These are phyloP conservation scores for Coriaria nepalensis DNA, from an alignment of 306 rosid species.

Conservation along the genomic window DNA sequence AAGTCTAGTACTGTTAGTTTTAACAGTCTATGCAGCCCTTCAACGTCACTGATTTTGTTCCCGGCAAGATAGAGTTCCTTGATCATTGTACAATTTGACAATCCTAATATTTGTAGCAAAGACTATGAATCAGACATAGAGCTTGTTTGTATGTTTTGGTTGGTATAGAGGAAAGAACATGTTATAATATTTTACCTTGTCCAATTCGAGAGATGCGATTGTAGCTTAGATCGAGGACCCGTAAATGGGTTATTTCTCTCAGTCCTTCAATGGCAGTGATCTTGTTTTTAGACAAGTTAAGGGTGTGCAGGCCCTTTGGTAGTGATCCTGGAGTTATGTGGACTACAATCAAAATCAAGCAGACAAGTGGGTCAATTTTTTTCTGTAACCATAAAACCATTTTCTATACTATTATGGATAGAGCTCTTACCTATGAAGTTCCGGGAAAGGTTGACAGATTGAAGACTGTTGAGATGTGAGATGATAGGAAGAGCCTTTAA, in stretches of 20 bases:
- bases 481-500: slow-evolving; percentile 62
- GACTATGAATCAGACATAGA: no score
- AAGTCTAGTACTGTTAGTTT: slow-evolving; percentile 70
- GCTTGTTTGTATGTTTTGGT: no score
- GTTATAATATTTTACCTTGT: slow-evolving; percentile 38
- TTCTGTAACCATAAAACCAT: not conserved
- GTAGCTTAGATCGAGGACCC: slow-evolving; percentile 73
- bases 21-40: slow-evolving; percentile 76
- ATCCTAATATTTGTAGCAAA: slow-evolving; percentile 20
- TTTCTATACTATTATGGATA: no score
- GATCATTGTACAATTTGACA: slow-evolving; percentile 52
- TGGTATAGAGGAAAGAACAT: not conserved
- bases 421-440: slow-evolving; percentile 58
- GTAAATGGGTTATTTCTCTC: slow-evolving; percentile 49
- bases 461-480: slow-evolving; percentile 53
- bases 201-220: slow-evolving; percentile 75
- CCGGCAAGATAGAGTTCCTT: slow-evolving; percentile 78
- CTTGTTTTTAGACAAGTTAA: slow-evolving; percentile 75
- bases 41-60: slow-evolving; percentile 75
- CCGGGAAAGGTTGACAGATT: slow-evolving; percentile 57
- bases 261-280: slow-evolving; percentile 61
- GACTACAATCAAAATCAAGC: slow-evolving; percentile 22
- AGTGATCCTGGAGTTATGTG: slow-evolving; percentile 56
- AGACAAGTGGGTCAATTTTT: slow-evolving; percentile 1
- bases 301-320: slow-evolving; percentile 72